Conservation (phyloP, 2,329 filamentous ascomycete genomes). For the Oidium heveae region DNA sequence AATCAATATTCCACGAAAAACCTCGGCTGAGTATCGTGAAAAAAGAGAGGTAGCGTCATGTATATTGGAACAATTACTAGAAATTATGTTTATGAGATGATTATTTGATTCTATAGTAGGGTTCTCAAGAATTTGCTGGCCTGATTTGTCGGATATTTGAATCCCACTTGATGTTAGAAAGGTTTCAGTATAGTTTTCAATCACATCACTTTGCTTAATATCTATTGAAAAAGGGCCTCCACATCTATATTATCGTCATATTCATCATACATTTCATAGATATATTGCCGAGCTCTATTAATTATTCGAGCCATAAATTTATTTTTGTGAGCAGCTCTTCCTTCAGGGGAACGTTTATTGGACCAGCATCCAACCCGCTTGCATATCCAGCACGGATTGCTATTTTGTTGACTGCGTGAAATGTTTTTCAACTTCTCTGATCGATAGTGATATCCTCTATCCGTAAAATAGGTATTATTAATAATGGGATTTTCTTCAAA, state of each 20-base stretch:
- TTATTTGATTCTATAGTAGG: neutral
- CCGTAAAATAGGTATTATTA: neutral
- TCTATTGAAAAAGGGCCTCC: too few relatives aligned
- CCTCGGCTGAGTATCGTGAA: neutral
- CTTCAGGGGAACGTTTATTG: neutral
- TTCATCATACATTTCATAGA: neutral
- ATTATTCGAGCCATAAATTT: neutral
- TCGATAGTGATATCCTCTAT: too few relatives aligned
- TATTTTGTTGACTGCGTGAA: too few relatives aligned
- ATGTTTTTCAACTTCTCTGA: too few relatives aligned
- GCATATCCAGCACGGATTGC: too few relatives aligned
- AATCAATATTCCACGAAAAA: slow-evolving; percentile 1
- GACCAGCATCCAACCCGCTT: neutral
- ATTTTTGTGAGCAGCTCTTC: neutral
- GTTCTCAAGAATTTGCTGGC: neutral
- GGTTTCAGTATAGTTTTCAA: neutral
- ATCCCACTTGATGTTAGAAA: neutral
- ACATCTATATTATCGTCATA: too few relatives aligned
- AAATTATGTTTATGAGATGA: neutral
- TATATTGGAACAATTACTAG: neutral
- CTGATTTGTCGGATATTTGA: neutral
- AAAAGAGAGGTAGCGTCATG: neutral
- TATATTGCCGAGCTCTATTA: neutral
- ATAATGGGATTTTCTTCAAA: too few relatives aligned
- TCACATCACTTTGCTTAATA: neutral